Percentiles rank a stretch among this genome's conserved stretches.
Evolutionary conservation across 768 basidiomycete genomes (phyloP).

Genomic region (Dendrothele bispora): DNA sequence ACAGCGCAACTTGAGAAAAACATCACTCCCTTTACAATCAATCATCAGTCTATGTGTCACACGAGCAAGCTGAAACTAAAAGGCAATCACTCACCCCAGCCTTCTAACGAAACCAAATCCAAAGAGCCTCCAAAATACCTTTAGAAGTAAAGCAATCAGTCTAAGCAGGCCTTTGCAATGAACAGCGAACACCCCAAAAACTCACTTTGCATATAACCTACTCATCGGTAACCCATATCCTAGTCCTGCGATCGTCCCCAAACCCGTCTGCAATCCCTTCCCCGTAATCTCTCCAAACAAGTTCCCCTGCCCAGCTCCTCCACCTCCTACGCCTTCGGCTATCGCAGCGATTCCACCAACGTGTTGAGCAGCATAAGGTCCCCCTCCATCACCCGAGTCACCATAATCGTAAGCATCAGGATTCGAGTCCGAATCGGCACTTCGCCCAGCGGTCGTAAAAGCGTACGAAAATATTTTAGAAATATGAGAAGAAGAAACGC

Average conservation of each 20-base stretch:
- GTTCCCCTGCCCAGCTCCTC: constrained; percentile 42
- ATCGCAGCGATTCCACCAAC: constrained; percentile 72
- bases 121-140: constrained; percentile 88
- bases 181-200: constrained; percentile 7
- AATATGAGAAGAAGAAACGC: constrained; percentile 74
- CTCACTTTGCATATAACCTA: constrained; percentile 63
- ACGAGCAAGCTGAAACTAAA: background rate
- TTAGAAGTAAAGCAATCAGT: constrained; percentile 7
- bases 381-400: constrained; percentile 53
- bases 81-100: constrained; percentile 61
- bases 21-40: constrained; percentile 40
- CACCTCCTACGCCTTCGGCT: constrained; percentile 36
- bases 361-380: constrained; percentile 78
- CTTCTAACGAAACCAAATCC: constrained; percentile 78
- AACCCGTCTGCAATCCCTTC: constrained; percentile 73
- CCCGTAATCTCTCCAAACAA: constrained; percentile 79
- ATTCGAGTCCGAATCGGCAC: constrained; percentile 31
- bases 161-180: constrained; percentile 15
- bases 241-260: constrained; percentile 89
- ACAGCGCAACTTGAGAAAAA: constrained; percentile 49
- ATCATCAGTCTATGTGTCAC: constrained; percentile 26
- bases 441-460: constrained; percentile 79
- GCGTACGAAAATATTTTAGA: constrained; percentile 86
- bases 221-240: constrained; percentile 89
- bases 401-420: too few species aligned